Conservation (phyloP, 768 basidiomycete genomes). For the Termitomyces titanicus region DNA sequence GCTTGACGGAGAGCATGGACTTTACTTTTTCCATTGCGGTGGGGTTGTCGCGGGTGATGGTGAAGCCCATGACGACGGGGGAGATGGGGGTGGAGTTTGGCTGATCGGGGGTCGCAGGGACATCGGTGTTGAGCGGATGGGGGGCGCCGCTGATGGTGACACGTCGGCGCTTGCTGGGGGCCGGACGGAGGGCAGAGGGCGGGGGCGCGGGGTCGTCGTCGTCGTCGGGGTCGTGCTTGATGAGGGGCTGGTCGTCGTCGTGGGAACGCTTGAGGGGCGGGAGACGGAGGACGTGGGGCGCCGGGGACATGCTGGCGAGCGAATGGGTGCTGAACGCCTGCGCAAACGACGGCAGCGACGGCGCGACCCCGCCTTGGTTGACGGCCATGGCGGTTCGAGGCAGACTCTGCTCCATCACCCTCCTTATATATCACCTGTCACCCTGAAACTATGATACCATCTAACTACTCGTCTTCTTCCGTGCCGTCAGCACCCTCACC, state of each 20-base stretch:
- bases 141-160: constrained; percentile 66
- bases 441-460: constrained; percentile 3
- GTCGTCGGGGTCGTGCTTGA: background rate
- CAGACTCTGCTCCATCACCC: too few relatives aligned
- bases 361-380: constrained; percentile 31
- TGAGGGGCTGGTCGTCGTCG: constrained; percentile 31
- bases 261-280: constrained; percentile 47
- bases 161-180: constrained; percentile 57
- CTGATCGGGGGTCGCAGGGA: constrained; percentile 42
- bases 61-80: constrained; percentile 61
- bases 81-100: constrained; percentile 56
- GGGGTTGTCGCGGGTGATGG: constrained; percentile 56
- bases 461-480: constrained; percentile 48
- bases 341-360: constrained; percentile 76
- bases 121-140: constrained; percentile 31
- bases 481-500: constrained; percentile 58
- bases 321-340: constrained; percentile 67
- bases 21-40: constrained; percentile 57
- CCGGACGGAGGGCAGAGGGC: constrained; percentile 38
- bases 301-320: constrained; percentile 46
- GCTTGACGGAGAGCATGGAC: constrained; percentile 60
- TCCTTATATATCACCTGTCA: constrained; percentile 1
- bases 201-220: constrained; percentile 29
- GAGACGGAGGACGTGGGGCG: constrained; percentile 59
- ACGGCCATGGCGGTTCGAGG: constrained; percentile 9